These are phyloP conservation scores for Colletotrichum limetticola DNA, from an alignment of 2,329 filamentous ascomycete genomes.

Conservation along the genomic window DNA sequence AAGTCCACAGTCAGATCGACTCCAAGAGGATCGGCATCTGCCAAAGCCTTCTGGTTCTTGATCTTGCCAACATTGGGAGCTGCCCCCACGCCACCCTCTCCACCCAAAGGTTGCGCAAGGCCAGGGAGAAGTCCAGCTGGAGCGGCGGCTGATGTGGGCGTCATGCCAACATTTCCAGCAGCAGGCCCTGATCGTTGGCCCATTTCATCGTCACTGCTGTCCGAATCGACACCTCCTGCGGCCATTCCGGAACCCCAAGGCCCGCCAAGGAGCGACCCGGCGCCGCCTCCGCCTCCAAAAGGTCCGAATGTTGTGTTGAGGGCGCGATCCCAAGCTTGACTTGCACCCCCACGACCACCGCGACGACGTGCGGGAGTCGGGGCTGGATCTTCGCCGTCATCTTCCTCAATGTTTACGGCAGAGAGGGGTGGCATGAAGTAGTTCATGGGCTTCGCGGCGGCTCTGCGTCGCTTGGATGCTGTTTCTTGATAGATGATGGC, in stretches of 20 bases:
- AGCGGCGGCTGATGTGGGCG: conserved; percentile 61
- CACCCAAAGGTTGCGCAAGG: conserved; percentile 46
- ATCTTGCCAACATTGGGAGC: conserved; percentile 90
- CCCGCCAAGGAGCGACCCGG: conserved; percentile 76
- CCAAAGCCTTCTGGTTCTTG: conserved; percentile 90
- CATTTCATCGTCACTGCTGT: conserved; percentile 95
- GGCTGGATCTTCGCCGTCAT: conserved; percentile 74
- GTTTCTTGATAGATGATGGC: conserved; percentile 70
- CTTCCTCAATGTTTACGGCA: conserved; percentile 73
- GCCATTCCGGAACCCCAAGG: conserved; percentile 77
- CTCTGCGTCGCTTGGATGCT: conserved; percentile 61
- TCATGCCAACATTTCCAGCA: conserved; percentile 68
- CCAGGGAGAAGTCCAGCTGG: conserved; percentile 57
- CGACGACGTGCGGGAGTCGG: conserved; percentile 76
- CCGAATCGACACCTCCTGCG: conserved; percentile 85
- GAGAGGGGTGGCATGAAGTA: conserved; percentile 85
- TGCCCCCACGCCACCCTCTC: conserved; percentile 50
- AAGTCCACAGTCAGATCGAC: conserved; percentile 95
- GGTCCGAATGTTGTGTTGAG: conserved; percentile 92
- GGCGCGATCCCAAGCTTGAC: conserved; percentile 76
- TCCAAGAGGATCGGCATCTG: conserved; percentile 93
- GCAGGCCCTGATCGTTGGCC: conserved; percentile 65
- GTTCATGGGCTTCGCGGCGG: conserved; percentile 75
- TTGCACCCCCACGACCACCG: conserved; percentile 70
- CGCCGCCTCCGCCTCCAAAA: conserved; percentile 83